Evolutionary conservation across 192 early-diverging fungal species (phyloP).

Genomic region (Cladochytrium replicatum): DNA sequence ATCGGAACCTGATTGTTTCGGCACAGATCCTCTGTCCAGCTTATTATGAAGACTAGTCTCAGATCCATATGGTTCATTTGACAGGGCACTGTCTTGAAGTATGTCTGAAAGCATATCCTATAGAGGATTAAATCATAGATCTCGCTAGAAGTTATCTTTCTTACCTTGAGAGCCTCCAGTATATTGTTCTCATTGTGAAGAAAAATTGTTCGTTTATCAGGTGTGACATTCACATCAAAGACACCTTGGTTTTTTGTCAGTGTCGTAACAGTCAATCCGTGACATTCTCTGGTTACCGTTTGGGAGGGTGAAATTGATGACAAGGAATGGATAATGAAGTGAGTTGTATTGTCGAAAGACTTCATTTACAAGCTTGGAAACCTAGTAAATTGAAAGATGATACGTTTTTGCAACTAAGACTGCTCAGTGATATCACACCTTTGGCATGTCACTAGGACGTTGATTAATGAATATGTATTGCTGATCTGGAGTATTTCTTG

Average conservation of each 20-base stretch:
- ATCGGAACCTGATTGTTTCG: too few species aligned
- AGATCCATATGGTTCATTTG: too few species aligned
- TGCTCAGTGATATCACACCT: too few species aligned
- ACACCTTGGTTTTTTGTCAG: slow-evolving; percentile 24
- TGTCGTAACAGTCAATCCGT: background rate
- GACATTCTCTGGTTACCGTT: slow-evolving; percentile 28
- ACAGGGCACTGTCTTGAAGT: too few species aligned
- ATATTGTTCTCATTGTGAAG: slow-evolving; percentile 65
- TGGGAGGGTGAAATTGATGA: slow-evolving; percentile 53
- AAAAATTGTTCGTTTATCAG: slow-evolving; percentile 87
- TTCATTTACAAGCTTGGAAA: slow-evolving; percentile 72
- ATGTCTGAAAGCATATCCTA: too few species aligned
- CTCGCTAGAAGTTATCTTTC: too few species aligned
- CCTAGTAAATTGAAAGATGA: slow-evolving; percentile 21
- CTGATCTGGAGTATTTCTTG: slow-evolving; percentile 60
- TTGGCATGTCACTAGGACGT: slow-evolving; percentile 76
- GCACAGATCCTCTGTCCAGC: too few species aligned
- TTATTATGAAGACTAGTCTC: too few species aligned
- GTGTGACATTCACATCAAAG: slow-evolving; percentile 89
- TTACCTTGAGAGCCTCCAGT: slow-evolving; percentile 38
- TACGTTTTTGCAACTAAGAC: background rate
- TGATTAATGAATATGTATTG: slow-evolving; percentile 87
- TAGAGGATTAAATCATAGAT: too few species aligned
- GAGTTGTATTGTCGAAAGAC: slow-evolving; percentile 56
- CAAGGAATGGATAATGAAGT: slow-evolving; percentile 69